These are phyloP conservation scores for Echinochloa phyllopogon DNA, from an alignment of 176 grass and related monocot species.

Conservation along the genomic window DNA sequence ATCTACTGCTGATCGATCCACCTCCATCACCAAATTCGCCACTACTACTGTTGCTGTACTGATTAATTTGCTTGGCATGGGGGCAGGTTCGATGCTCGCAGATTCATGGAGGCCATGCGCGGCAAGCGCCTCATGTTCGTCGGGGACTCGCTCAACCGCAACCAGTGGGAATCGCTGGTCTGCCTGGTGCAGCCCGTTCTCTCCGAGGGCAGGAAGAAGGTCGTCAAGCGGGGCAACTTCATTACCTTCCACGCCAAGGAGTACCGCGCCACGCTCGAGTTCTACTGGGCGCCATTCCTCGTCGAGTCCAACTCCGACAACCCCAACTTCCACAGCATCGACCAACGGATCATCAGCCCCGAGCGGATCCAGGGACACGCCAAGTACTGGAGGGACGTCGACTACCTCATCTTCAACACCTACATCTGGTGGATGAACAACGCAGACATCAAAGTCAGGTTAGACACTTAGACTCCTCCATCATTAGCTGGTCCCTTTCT, in stretches of 20 bases:
- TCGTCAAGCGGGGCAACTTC: conserved; percentile 50
- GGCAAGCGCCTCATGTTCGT: conserved; percentile 90
- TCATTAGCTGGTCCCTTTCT: not conserved
- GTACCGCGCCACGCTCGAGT: conserved; percentile 85
- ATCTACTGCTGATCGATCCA: not conserved
- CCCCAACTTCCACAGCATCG: conserved; percentile 72
- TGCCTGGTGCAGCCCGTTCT: conserved; percentile 77
- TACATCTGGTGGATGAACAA: conserved; percentile 46
- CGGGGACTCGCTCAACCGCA: conserved; percentile 92
- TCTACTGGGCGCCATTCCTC: conserved; percentile 96
- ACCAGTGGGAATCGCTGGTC: conserved; percentile 94
- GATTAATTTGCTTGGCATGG: too few species aligned
- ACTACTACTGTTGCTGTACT: too few species aligned
- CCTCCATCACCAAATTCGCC: too few species aligned
- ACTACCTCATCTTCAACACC: too few species aligned
- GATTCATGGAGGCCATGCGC: conserved; percentile 76
- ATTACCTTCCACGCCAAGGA: conserved; percentile 73
- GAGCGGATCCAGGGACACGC: conserved; percentile 52
- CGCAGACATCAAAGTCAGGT: conserved; percentile 85
- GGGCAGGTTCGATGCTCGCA: conserved; percentile 78
- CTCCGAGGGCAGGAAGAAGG: conserved; percentile 48
- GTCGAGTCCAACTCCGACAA: conserved; percentile 96
- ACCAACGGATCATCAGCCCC: conserved; percentile 56
- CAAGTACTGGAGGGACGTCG: too few species aligned
- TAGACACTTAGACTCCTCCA: conserved; percentile 15